Base-by-base conservation (phyloP, 768 basidiomycete species). In the Xerocomellus intermedius region DNA sequence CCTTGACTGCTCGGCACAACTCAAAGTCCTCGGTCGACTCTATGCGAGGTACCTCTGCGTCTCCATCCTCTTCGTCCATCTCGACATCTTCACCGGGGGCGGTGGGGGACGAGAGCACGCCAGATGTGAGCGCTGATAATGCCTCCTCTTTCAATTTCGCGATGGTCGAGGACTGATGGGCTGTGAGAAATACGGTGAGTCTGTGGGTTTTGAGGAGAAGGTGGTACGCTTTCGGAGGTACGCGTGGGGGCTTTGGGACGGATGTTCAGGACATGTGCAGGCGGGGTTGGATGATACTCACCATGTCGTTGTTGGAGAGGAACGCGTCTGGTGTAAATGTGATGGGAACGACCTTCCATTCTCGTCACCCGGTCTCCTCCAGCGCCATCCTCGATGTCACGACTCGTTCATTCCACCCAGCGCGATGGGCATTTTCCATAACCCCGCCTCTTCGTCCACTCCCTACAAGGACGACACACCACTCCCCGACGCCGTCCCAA, bases 121-220 rank as follows among this genome's bases (percentile, higher is more conserved):
- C 72, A 2, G 83, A 77, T 10, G 71, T 70, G 33, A 91, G 76
- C 8, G 87, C 88, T 0, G 79, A 79, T 1, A 89, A 67, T 1
- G 80, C 82, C 49, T 89, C 84, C 36, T 75, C 70, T 65, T 91
- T 91, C 39, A 90, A 60, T n/a, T 74, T 72, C 13, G 70, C 75
- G 64, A 91, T 74, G 6, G 81, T 81, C 9, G 78, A 77, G 33
- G 76, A 77, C 8, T 82, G 83, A 39, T 77, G 69, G 10, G 79
- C 76, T 8, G 83, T 81, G 58, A 86, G 71, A 62, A 86, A 77
- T 60, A 89, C 73, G 7, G 85, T 85, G 48, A 87, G 72, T 59
- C 82, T 87, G 74, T 90, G 87, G 0, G 87, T 86, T 64, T 87
- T 89, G 60, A 90, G 69, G n/a, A 83, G 76, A 17, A 91, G 64